Percentiles rank a stretch among this genome's conserved stretches.
These are phyloP conservation scores for Globisporangium nagaii DNA, from an alignment of 352 stramenopile genomes.

Conservation along the genomic window DNA sequence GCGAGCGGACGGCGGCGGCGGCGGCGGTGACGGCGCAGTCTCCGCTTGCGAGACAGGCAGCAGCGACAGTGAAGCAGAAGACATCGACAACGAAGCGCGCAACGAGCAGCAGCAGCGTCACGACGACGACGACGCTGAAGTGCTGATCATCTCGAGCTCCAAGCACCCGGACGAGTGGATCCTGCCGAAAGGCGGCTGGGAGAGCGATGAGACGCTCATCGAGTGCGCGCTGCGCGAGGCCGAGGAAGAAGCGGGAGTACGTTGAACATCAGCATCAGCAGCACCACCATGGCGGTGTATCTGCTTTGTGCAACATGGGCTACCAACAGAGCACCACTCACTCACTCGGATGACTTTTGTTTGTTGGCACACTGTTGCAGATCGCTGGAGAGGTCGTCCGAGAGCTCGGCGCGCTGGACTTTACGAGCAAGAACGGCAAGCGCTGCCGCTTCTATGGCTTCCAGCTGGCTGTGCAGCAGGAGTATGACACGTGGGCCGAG, in stretches of 20 bases:
- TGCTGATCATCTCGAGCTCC: conserved; percentile 88
- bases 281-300: too few species aligned
- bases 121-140: neutral
- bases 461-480: conserved; percentile 19
- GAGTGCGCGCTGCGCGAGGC: conserved; percentile 90
- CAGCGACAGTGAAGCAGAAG: neutral
- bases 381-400: conserved; percentile 32
- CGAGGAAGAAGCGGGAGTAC: conserved; percentile 91
- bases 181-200: conserved; percentile 96
- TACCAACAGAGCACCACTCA: too few species aligned
- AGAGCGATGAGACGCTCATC: conserved; percentile 89
- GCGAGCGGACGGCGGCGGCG: neutral
- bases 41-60: too few species aligned
- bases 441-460: conserved; percentile 51
- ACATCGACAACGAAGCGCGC: neutral
- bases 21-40: too few species aligned
- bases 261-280: neutral
- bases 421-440: conserved; percentile 39
- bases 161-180: conserved; percentile 90
- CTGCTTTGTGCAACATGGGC: too few species aligned
- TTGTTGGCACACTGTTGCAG: conserved; percentile 10
- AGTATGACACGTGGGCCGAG: conserved; percentile 59
- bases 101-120: too few species aligned
- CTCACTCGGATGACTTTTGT: too few species aligned
- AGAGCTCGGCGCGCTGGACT: conserved; percentile 41